Conservation (phyloP, 202 grass and related monocot species). For the Setaria italica region DNA sequence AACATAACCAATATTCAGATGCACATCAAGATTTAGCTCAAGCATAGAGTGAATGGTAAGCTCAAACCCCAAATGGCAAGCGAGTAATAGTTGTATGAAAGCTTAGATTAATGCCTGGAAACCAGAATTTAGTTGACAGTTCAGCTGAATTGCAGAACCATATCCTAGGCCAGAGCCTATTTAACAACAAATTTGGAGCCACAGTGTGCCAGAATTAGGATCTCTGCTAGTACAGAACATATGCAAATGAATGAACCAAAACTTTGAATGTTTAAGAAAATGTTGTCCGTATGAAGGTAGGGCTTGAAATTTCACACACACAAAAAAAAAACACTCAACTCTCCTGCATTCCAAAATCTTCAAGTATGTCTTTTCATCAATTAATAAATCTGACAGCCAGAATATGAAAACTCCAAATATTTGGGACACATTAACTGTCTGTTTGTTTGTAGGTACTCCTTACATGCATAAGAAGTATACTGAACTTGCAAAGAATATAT, state of each 20-base stretch:
- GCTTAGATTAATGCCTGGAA: neutral
- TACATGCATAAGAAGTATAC: conserved; percentile 19
- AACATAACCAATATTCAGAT: conserved; percentile 24
- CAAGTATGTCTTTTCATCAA: neutral
- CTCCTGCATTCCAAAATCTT: neutral
- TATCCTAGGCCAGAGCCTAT: neutral
- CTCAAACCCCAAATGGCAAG: neutral
- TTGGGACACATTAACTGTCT: neutral
- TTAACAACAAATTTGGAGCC: neutral
- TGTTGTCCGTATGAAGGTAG: neutral
- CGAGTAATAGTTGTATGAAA: conserved; percentile 5
- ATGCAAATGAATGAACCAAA: conserved; percentile 13
- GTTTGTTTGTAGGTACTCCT: neutral
- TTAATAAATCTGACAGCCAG: neutral
- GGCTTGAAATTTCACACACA: neutral
- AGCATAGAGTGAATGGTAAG: neutral
- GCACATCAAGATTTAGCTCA: conserved; percentile 7
- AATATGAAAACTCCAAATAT: conserved; percentile 28
- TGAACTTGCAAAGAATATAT: neutral
- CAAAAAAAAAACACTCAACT: neutral
- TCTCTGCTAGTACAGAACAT: conserved; percentile 3
- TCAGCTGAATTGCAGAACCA: neutral
- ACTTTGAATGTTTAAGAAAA: neutral
- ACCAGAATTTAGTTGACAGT: neutral
- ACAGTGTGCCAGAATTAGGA: neutral